Base-by-base conservation (phyloP, 768 basidiomycete species). In the Mycena venus region DNA sequence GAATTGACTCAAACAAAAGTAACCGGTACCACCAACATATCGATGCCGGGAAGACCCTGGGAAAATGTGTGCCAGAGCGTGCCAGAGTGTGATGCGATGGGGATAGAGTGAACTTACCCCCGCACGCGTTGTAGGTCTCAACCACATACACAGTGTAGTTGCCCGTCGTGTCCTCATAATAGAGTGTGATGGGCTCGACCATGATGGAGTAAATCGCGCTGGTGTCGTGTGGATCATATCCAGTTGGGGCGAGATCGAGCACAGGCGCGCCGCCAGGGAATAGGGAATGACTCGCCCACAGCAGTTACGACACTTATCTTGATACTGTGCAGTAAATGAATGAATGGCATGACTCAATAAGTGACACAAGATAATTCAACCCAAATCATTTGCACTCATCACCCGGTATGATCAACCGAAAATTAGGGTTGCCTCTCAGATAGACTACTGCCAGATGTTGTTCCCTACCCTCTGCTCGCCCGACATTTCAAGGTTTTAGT, bases 141-240 rank as follows among this genome's bases (percentile, higher is more conserved):
- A 67, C 34, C 27, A 67, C 53, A 49, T 67, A 67, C 19, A 67
- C 38, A 1, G 65, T 67, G 36, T 34, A 36, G 25, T 67, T 67
- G 15, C 65, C 65, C 17, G 49, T 34, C 17, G 19, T 3, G 29
- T 14, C 21, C 2, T 44, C 62, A 19, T 17, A 25, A 34, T 49
- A 53, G 14, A 53, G 64, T 6, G n/a, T 38, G 36, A 38, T 38
- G 34, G 51, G 36, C 15, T 27, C 14, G 25, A 67, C 36, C 51
- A 27, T 10, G 23, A 42, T 36, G 0, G 49, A 55, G 36, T 67
- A 67, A 19, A 55, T 67, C 31, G 51, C 65, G 25, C 51, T 55
- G 51, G n/a, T 27, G 65, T 67, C 65, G 6, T 12, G 23, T 6
- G 65, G 53, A 11, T 27, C 34, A 2, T 17, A 19, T 25, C 65